phyloP scores from a whole-genome alignment of 2,329 filamentous ascomycete species.

The Botrytis aclada region DNA sequence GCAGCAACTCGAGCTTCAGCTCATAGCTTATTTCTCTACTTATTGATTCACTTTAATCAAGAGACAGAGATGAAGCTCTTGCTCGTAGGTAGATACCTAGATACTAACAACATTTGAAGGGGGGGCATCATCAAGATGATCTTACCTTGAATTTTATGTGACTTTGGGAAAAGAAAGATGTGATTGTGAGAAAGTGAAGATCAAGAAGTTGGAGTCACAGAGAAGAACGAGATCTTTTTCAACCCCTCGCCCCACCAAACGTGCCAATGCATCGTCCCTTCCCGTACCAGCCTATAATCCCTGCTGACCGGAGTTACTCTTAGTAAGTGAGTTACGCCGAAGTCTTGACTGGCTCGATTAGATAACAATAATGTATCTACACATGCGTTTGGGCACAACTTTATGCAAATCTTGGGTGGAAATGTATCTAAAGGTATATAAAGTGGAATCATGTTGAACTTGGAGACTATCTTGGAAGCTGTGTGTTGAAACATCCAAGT shows the following conservation, averaged over 20 bases:
- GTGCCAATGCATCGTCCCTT: conserved; percentile 16
- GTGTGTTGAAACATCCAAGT: conserved; percentile 3
- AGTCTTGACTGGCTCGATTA: conserved; percentile 1
- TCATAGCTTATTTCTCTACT: not conserved
- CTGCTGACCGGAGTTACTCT: conserved; percentile 9
- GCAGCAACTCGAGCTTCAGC: conserved; percentile 24
- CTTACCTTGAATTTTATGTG: conserved; percentile 12
- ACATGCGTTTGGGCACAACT: not conserved
- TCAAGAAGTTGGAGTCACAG: conserved; percentile 16
- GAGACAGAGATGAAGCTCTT: conserved; percentile 6
- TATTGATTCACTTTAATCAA: not conserved
- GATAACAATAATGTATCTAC: not conserved
- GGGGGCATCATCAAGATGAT: no score
- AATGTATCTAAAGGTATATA: not conserved
- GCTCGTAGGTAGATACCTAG: not conserved
- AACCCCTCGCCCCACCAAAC: conserved; percentile 21
- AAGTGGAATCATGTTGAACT: not conserved
- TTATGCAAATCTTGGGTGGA: not conserved
- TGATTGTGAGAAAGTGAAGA: conserved; percentile 5
- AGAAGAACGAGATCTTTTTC: conserved; percentile 17
- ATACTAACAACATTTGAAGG: not conserved
- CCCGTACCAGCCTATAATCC: conserved; percentile 16
- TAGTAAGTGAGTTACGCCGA: conserved; percentile 11
- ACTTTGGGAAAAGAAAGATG: not conserved
- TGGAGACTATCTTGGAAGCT: not conserved